Conservation (phyloP, 2,329 filamentous ascomycete genomes). For the Phyllosticta ampelicida region DNA sequence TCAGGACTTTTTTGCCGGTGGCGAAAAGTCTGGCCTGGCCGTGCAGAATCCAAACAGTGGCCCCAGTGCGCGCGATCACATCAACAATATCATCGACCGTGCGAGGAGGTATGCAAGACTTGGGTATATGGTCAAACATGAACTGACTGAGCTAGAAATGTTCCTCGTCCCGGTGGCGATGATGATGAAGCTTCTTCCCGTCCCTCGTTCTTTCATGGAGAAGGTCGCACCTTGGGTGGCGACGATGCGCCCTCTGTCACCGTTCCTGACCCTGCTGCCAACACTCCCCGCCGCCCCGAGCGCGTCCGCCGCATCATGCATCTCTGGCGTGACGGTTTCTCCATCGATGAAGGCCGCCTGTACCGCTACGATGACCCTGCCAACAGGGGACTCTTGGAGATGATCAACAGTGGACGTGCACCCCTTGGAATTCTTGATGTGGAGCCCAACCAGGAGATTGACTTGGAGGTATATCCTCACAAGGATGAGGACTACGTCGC, state of each 20-base stretch:
- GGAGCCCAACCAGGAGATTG: constrained; percentile 60
- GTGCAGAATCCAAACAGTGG: constrained; percentile 52
- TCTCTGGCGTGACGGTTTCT: constrained; percentile 77
- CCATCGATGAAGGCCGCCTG: constrained; percentile 69
- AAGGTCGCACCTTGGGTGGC: constrained; percentile 66
- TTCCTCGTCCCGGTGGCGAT: constrained; percentile 45
- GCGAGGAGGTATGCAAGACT: constrained; percentile 29
- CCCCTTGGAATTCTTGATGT: constrained; percentile 72
- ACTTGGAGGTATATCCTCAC: constrained; percentile 65
- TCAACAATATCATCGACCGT: constrained; percentile 39
- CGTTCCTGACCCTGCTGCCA: constrained; percentile 50
- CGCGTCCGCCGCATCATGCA: constrained; percentile 61
- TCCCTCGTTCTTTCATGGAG: constrained; percentile 52
- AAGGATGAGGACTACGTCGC: constrained; percentile 63
- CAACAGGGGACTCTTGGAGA: constrained; percentile 59
- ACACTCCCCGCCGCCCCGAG: constrained; percentile 29
- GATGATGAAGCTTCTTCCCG: constrained; percentile 39
- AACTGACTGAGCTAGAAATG: constrained; percentile 40
- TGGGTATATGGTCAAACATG: not conserved
- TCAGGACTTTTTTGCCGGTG: constrained; percentile 67
- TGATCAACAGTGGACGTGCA: constrained; percentile 67
- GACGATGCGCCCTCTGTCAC: constrained; percentile 61
- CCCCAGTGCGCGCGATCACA: constrained; percentile 31
- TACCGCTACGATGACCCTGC: constrained; percentile 68
- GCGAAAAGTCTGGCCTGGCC: constrained; percentile 70